A percentile compares a stretch with the other conserved stretches of the same genome.
Conservation (phyloP, 108 stramenopile genomes). For the Discostella pseudostelligera region DNA sequence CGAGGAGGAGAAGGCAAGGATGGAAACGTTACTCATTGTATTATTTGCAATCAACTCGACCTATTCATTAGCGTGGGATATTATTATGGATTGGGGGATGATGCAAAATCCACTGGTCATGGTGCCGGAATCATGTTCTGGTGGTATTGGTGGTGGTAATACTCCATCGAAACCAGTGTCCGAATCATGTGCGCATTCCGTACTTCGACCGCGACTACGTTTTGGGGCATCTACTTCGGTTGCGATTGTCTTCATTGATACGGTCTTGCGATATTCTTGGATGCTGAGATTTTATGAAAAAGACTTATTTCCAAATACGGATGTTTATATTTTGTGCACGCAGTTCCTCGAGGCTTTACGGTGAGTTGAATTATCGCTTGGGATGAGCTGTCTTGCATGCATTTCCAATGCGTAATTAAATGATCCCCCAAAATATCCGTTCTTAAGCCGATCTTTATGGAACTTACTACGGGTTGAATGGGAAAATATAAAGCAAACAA, state of each 20-base stretch:
- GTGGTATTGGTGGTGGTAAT: constrained; percentile 17
- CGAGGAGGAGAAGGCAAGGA: constrained; percentile 29
- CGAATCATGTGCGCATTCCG: constrained; percentile 48
- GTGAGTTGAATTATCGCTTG: constrained; percentile 15
- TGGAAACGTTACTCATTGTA: constrained; percentile 58
- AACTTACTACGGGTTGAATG: constrained; percentile 88
- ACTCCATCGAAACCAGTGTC: not conserved
- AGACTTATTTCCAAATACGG: constrained; percentile 57
- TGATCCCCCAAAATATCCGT: constrained; percentile 26
- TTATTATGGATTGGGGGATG: constrained; percentile 90
- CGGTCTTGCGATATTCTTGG: constrained; percentile 72
- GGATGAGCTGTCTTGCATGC: too few relatives aligned
- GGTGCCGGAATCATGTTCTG: constrained; percentile 47
- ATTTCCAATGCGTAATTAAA: too few relatives aligned
- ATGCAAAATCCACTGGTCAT: constrained; percentile 66
- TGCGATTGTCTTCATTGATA: constrained; percentile 61
- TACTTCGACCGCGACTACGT: constrained; percentile 69
- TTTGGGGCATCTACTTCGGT: constrained; percentile 66
- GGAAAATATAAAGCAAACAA: constrained; percentile 82
- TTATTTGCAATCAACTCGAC: constrained; percentile 73
- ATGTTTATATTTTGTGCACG: constrained; percentile 75
- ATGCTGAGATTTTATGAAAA: constrained; percentile 58
- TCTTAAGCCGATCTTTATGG: constrained; percentile 70
- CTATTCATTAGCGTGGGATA: constrained; percentile 74
- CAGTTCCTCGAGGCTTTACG: constrained; percentile 68